Conservation (phyloP, 2,329 filamentous ascomycete species). For the Verticillium zaregamsianum region DNA sequence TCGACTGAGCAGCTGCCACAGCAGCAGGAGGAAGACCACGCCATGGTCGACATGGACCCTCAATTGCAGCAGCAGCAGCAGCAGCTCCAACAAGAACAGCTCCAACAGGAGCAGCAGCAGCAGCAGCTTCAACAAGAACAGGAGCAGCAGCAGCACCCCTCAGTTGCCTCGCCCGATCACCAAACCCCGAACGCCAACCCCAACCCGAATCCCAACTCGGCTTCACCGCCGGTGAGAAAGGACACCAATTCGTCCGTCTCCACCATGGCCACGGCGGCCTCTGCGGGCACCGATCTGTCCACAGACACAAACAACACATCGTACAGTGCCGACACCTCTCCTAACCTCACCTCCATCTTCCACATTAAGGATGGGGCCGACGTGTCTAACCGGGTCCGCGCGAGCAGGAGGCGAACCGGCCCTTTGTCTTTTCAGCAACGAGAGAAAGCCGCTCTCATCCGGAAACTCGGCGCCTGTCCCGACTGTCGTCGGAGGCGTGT, state of each 20-base stretch:
- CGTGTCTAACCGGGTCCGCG: constrained; percentile 47
- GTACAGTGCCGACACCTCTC: constrained; percentile 50
- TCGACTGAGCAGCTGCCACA: constrained; percentile 18
- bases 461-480: constrained; percentile 54
- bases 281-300: constrained; percentile 31
- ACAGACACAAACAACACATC: constrained; percentile 45
- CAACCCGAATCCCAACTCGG: constrained; percentile 7
- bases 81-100: constrained; percentile 15
- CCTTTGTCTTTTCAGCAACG: constrained; percentile 54
- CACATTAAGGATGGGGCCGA: constrained; percentile 52
- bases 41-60: not conserved
- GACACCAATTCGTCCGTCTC: constrained; percentile 51
- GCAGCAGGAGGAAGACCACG: constrained; percentile 7
- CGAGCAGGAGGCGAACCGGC: constrained; percentile 55
- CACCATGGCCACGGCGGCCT: constrained; percentile 35
- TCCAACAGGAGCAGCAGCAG: constrained; percentile 17
- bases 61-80: constrained; percentile 8
- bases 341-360: constrained; percentile 46
- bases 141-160: constrained; percentile 17
- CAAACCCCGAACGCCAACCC: constrained; percentile 12
- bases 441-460: constrained; percentile 55
- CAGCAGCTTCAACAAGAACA: constrained; percentile 15
- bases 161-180: not conserved
- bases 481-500: constrained; percentile 54
- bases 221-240: constrained; percentile 33